Base-by-base conservation (phyloP, 495 filamentous ascomycete species). In the Poronia punctata region DNA sequence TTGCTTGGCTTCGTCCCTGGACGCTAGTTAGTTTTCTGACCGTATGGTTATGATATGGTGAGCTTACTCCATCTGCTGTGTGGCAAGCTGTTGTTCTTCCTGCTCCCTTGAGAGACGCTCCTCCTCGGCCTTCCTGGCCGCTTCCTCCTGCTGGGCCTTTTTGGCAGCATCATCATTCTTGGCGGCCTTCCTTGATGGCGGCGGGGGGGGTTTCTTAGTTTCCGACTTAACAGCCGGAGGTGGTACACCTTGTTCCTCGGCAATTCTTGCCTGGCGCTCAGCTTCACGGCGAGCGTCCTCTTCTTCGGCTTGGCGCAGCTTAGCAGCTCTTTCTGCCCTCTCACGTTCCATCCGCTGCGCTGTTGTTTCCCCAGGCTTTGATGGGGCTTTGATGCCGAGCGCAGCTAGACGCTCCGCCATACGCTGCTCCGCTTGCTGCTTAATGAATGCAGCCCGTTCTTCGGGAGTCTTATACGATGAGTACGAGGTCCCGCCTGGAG, bases 401-500 rank as follows among this genome's bases (percentile, higher is more conserved):
- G 90, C 92, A 30, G 93, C 93, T 48, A 99, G 79, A 35, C 92
- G 79, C 60, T 97, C 93, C n/a, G 90, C 88, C 84, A 99, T 96
- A 31, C 89, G 84, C 56, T 88, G 86, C 61, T 97, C 88, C 9
- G 93, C 93, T 58, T 95, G 89, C 59, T 96, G 88, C 58, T 92
- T 92, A 48, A 96, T 94, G 59, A 88, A 95, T 4, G 93, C 87
- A 18, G 93, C 89, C 27, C 93, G 78, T 46, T 97, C 90, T 55
- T 96, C 88, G 4, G 88, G 80, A 2, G 89, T 93, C 54, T 83
- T 84, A 59, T 86, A 88, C n/a, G 83, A 71, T 2, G 83, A 76
- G 44, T 93, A 92, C 3, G 82, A 76, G 3, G 71, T 70, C 10
- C 66, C 66, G 11, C 53, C 52, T 5, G 63, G 54, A 7, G 62